Percentiles rank a stretch among this genome's conserved stretches.
Evolutionary conservation across 208 protist genomes (phyloP).

Genomic region (Leishmania braziliensis): DNA sequence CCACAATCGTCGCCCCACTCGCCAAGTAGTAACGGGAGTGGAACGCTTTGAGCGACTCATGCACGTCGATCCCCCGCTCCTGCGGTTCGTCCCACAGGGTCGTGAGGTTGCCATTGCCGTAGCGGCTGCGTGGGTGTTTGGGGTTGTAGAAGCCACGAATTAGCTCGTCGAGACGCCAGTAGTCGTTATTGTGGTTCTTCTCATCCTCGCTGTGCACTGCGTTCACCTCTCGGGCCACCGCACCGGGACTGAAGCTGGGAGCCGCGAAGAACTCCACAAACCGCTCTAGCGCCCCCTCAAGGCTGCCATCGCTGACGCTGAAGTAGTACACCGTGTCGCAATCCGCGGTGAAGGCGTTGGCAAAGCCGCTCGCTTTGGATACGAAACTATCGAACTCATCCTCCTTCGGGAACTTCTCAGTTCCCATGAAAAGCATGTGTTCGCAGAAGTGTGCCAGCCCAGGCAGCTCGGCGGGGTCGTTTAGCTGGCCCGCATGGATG

Average conservation of each 20-base stretch:
- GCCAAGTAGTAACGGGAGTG: constrained; percentile 42
- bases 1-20: constrained; percentile 27
- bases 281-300: constrained; percentile 88
- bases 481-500: constrained; percentile 66
- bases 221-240: constrained; percentile 86
- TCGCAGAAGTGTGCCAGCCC: constrained; percentile 94
- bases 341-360: constrained; percentile 89
- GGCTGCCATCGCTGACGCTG: constrained; percentile 54
- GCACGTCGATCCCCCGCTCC: constrained; percentile 57
- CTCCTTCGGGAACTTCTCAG: constrained; percentile 91
- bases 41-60: constrained; percentile 64
- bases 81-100: constrained; percentile 75
- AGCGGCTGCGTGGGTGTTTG: constrained; percentile 75
- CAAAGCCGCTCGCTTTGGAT: constrained; percentile 64
- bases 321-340: constrained; percentile 92
- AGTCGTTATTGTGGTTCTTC: constrained; percentile 89
- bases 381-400: constrained; percentile 83
- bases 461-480: constrained; percentile 63
- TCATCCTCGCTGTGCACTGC: constrained; percentile 95
- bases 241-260: constrained; percentile 82
- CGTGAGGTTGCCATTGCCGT: constrained; percentile 88
- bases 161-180: constrained; percentile 82
- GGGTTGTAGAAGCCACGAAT: constrained; percentile 52
- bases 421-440: constrained; percentile 96
- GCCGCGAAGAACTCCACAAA: constrained; percentile 95